Percentiles rank a stretch among this genome's conserved stretches.
These are phyloP conservation scores for Monascus ruber DNA, from an alignment of 2,329 filamentous ascomycete genomes.

Conservation along the genomic window DNA sequence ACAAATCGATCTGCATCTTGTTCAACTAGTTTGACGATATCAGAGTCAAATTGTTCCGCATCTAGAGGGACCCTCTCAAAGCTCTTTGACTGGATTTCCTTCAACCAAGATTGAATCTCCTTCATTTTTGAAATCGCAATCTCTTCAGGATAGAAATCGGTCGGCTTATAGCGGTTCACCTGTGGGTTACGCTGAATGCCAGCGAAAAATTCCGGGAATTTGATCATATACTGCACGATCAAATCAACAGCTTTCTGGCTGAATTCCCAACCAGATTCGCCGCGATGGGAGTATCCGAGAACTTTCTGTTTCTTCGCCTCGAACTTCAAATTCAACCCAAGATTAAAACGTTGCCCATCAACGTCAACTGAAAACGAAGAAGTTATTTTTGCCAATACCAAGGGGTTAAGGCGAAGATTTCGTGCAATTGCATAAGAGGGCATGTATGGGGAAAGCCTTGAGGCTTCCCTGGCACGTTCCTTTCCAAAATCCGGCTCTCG, in stretches of 20 bases:
- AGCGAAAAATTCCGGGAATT: slow-evolving; percentile 90
- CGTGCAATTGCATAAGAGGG: slow-evolving; percentile 84
- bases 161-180: slow-evolving; percentile 71
- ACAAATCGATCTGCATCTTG: slow-evolving; percentile 56
- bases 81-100: slow-evolving; percentile 77
- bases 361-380: slow-evolving; percentile 82
- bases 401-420: slow-evolving; percentile 66
- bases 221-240: slow-evolving; percentile 78
- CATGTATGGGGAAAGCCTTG: slow-evolving; percentile 61
- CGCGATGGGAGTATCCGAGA: slow-evolving; percentile 83
- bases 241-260: slow-evolving; percentile 72
- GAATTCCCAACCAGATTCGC: slow-evolving; percentile 86
- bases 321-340: slow-evolving; percentile 94
- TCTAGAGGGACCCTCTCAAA: slow-evolving; percentile 95
- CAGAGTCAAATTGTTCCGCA: slow-evolving; percentile 89
- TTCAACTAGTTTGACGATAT: slow-evolving; percentile 73
- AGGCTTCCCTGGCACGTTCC: slow-evolving; percentile 58
- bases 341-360: slow-evolving; percentile 71
- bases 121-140: slow-evolving; percentile 71
- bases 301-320: slow-evolving; percentile 94
- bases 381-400: slow-evolving; percentile 90
- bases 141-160: slow-evolving; percentile 69
- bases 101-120: slow-evolving; percentile 89
- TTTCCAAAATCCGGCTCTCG: slow-evolving; percentile 74
- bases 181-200: slow-evolving; percentile 77